Percentiles rank a stretch among this genome's conserved stretches.
Conservation (phyloP, 2,329 filamentous ascomycete species). For the Exophiala oligosperma region DNA sequence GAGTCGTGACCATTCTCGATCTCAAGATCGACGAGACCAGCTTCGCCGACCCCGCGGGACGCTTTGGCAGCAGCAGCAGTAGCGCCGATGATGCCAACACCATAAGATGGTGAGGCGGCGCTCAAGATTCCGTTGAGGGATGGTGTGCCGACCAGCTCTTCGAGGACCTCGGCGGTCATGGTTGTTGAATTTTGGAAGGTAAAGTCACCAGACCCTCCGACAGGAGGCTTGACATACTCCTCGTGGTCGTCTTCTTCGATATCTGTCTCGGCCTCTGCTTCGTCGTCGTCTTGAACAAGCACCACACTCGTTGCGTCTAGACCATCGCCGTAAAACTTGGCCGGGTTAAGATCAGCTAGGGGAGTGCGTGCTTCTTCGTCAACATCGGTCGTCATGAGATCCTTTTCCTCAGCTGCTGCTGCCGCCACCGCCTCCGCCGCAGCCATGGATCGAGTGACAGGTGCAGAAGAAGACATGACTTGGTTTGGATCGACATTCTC, state of each 20-base stretch:
- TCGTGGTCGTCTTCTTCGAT: conserved; percentile 33
- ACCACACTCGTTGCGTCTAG: conserved; percentile 64
- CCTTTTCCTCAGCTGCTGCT: conserved; percentile 22
- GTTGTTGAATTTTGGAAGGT: conserved; percentile 15
- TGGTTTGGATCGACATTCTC: conserved; percentile 81
- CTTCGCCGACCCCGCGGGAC: neutral
- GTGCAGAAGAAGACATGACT: conserved; percentile 43
- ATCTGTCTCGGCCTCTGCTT: conserved; percentile 36
- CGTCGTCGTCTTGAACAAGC: conserved; percentile 62
- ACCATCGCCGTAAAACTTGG: conserved; percentile 67
- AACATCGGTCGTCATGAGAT: conserved; percentile 58
- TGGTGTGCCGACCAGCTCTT: conserved; percentile 12
- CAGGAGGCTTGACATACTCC: conserved; percentile 28
- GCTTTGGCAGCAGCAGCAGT: too few species aligned
- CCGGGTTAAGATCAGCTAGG: conserved; percentile 65
- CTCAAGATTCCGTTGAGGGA: conserved; percentile 18
- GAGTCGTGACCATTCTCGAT: conserved; percentile 15
- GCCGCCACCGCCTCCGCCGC: conserved; percentile 28
- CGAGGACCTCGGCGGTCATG: conserved; percentile 15
- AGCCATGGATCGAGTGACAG: conserved; percentile 58
- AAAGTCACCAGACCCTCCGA: conserved; percentile 10
- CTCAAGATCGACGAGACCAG: neutral
- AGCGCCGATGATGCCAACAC: too few species aligned
- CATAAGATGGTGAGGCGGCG: conserved; percentile 3
- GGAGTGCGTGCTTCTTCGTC: conserved; percentile 65